A percentile compares a stretch with the other conserved stretches of the same genome.
Evolutionary conservation across 345 rosid genomes (phyloP).

Genomic region (Populus deltoides): DNA sequence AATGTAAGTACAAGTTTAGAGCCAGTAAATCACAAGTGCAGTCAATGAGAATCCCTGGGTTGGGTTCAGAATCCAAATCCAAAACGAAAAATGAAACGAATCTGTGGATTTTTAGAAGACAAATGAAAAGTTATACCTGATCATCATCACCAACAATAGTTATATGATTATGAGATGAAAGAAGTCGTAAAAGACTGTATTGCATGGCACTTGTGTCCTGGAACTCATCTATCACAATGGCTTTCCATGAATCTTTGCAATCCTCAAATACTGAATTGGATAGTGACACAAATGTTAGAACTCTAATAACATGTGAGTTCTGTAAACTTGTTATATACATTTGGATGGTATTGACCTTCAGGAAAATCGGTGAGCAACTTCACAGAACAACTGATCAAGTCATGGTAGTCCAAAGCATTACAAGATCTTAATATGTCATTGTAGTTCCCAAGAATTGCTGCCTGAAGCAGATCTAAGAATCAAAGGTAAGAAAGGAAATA

Average conservation of each 20-base stretch:
- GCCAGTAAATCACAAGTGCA: neutral
- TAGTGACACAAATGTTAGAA: constrained; percentile 15
- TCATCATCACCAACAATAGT: constrained; percentile 96
- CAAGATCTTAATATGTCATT: constrained; percentile 65
- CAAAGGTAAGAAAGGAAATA: constrained; percentile 22
- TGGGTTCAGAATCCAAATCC: neutral
- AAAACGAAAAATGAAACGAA: neutral
- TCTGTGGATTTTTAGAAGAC: neutral
- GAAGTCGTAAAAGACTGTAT: constrained; percentile 57
- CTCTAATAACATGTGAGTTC: constrained; percentile 13
- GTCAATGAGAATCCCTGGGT: neutral
- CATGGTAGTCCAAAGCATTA: constrained; percentile 93
- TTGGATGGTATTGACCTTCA: constrained; percentile 55
- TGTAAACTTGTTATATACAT: neutral
- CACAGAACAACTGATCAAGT: constrained; percentile 76
- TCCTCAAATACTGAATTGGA: constrained; percentile 60
- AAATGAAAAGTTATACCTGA: constrained; percentile 51
- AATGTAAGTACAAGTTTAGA: constrained; percentile 2
- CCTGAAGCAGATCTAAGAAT: constrained; percentile 52
- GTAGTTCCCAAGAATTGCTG: constrained; percentile 64
- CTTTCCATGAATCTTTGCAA: constrained; percentile 75
- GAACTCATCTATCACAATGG: constrained; percentile 85
- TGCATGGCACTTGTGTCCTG: constrained; percentile 97
- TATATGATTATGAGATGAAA: constrained; percentile 71
- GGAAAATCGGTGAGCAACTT: constrained; percentile 69